Evolutionary conservation across 1,284 basidiomycete genomes (phyloP).

Genomic region (Neonothopanus nambi): DNA sequence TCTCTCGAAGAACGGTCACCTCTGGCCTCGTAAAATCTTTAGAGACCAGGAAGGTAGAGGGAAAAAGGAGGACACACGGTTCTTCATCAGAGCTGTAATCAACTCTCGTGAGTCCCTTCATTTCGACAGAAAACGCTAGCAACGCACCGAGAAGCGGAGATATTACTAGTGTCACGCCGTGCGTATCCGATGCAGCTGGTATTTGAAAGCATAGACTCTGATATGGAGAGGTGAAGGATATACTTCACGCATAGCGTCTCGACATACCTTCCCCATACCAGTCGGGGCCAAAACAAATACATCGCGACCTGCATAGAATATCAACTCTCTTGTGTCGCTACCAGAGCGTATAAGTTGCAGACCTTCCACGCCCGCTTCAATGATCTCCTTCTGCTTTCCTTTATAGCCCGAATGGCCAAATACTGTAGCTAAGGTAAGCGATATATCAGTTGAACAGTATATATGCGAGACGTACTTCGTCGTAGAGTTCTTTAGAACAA

Average conservation of each 20-base stretch:
- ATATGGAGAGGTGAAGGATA: background rate
- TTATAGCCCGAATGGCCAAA: constrained; percentile 71
- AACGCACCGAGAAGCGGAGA: constrained; percentile 73
- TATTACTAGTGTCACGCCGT: constrained; percentile 77
- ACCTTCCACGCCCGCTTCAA: constrained; percentile 68
- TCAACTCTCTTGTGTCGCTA: background rate
- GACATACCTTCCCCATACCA: constrained; percentile 81
- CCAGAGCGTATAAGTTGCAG: constrained; percentile 21
- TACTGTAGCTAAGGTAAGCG: constrained; percentile 37
- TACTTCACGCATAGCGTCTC: background rate
- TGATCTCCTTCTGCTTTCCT: constrained; percentile 77
- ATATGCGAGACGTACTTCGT: constrained; percentile 6
- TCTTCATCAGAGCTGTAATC: constrained; percentile 74
- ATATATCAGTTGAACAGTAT: background rate
- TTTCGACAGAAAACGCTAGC: constrained; percentile 2
- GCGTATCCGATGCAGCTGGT: constrained; percentile 72
- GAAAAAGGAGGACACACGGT: constrained; percentile 50
- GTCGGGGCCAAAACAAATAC: constrained; percentile 85
- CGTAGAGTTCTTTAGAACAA: constrained; percentile 5
- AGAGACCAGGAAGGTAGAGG: background rate
- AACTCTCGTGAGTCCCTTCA: background rate
- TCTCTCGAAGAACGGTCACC: constrained; percentile 59
- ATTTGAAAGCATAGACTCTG: constrained; percentile 87
- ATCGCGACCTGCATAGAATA: constrained; percentile 53
- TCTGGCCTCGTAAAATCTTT: constrained; percentile 41